Evolutionary conservation across 2,329 filamentous ascomycete species (phyloP), one percentile per base, ranked within the genome.

Genomic region (Pseudogymnoascus sp.): DNA sequence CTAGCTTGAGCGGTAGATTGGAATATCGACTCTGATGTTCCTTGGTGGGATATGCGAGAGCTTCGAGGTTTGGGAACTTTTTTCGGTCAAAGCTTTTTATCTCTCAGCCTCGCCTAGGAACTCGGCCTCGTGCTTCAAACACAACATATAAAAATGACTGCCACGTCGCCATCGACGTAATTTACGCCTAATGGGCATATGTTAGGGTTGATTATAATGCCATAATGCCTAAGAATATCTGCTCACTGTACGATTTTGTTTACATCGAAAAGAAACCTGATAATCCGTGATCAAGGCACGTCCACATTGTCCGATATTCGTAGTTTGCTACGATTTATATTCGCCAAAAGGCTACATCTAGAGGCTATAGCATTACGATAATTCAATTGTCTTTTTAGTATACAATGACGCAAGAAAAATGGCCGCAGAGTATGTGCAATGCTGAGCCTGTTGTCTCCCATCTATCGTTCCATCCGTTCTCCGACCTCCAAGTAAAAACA

Each of bases 81-180:
- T 60, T 60, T 37, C 35, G 56, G 56, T 60, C 56, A 60, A 60
- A 60, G 56, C 56, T 60, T 60, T 60, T 60, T 60, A 40, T 40
- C 56, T 60, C 19, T 60, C 56, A 60, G 56, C 56, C 56, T 60
- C 56, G 56, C 56, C 56, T 60, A 35, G 24, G 16, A 16, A 53
- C 24, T 53, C n/a, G 26, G 24, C 47, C 47, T 53, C n/a, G 47
- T 53, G 24, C 47, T 16, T 29, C 47, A 29, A 53, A 53, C 24
- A 11, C 14, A 53, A 16, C n/a, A 31, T 53, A 53, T 53, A 53
- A 53, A 53, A 53, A 53, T 29, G 47, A 14, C 24, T 16, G 24
- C n/a, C 47, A 11, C 24, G 24, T 31, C 47, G 24, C 8, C 8
- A 53, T 31, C 24, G 7, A 31, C 0, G 14, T 10, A 16, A 29